Evolutionary conservation across 805 yeast species (phyloP), one percentile per base, ranked within the genome.

Genomic region (Ogataea ganodermae): DNA sequence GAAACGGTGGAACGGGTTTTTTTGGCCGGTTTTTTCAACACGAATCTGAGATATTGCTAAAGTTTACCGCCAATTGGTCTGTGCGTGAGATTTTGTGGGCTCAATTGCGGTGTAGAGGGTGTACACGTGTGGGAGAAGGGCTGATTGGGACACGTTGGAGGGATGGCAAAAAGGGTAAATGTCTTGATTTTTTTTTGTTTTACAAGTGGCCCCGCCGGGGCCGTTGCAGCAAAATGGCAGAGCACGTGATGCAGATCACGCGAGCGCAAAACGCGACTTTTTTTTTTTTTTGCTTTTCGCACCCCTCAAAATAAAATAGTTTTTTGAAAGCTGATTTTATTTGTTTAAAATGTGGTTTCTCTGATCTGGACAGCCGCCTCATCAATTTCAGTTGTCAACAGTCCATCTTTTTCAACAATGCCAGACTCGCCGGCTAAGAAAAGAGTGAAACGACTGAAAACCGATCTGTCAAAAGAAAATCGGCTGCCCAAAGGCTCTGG

Each of bases 381-480:
- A n/a, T n/a, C n/a, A n/a, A n/a, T n/a, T n/a, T n/a, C n/a, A n/a
- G n/a, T n/a, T n/a, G n/a, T 24, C 35, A 18, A 4, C 10, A 6
- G 35, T 17, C 21, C 35, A 31, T 4, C 35, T 24, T 10, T 10
- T 10, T 10, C 10, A 17, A n/a, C n/a, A 13, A 41, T 44, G 43
- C 32, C 44, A 23, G 40, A 38, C n/a, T 44, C 51, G 18, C 48
- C 51, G 10, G n/a, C 28, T 10, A 45, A 42, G 26, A 43, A 45
- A 23, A 30, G 28, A 28, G 18, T 44, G 30, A 50, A 50, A 24
- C 24, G 54, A 27, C 22, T 22, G 5, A 42, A 37, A n/a, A 26
- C 31, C 2, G 42, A 44, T 6, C 24, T 33, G 14, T 18, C 38
- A 6, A 51, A 48, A 26, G 55, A 53, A 21, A 53, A 51, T 20